Base-by-base conservation (phyloP, 2,329 filamentous ascomycete species). In the Cephalotrichum gorgonifer region DNA sequence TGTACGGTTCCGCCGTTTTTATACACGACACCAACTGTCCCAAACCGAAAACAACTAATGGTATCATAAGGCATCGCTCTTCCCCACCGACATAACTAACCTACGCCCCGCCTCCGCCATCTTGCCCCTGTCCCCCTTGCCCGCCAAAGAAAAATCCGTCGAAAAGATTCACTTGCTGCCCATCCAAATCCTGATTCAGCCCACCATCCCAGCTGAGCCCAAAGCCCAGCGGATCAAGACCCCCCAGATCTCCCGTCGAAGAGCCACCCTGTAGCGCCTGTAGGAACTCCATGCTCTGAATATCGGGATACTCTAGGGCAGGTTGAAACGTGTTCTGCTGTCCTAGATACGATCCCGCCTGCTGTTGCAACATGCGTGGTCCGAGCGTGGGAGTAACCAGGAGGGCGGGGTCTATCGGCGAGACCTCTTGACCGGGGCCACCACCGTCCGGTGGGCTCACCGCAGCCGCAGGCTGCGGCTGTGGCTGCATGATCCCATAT, bases 101-200 rank as follows among this genome's bases (percentile, higher is more conserved):
- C 47, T 49, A 51, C 47, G 30, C 43, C 8, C 44, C 42, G 11
- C 66, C 63, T 6, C 44, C 42, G 11, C 66, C 63, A 15, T 57
- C 57, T 47, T 62, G 62, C 9, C 50, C 39, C 53, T 68, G 69
- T 20, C 35, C 35, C 54, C n/a, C n/a, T n/a, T 74, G 74, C 1
- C 74, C 75, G 1, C 82, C 81, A 60, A 86, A 85, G 67, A 85
- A 86, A 60, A 87, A 87, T 0, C 80, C 79, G 58, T 86, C 83
- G 63, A 88, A 86, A 0, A 83, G 74, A 51, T 86, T 78, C 58
- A 85, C 73, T 58, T 80, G 73, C 61, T 79, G 74, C 59, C 77
- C 71, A 46, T 72, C 72, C 43, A 81, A 75, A 51, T 71, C 71
- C 51, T 74, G 83, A 56, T 85, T 82, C 55, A 84, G 79, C 57